Evolutionary conservation across 169 alveolate species (phyloP).

Genomic region (Prorocentrum cordatum): DNA sequence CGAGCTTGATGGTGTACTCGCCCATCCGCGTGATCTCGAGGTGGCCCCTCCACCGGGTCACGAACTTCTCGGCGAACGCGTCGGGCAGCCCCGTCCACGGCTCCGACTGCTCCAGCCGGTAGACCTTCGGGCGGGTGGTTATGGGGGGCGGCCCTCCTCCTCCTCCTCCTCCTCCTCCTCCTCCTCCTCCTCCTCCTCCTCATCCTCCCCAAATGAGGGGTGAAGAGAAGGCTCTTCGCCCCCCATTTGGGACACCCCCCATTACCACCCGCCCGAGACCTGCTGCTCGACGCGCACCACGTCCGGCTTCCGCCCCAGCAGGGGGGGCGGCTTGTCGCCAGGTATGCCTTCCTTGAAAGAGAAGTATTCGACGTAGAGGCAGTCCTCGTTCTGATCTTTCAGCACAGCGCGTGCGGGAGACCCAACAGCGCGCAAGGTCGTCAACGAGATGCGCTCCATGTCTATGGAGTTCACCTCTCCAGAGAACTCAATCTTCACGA

Average conservation of each 20-base stretch:
- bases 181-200: no score
- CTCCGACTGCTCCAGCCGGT: neutral
- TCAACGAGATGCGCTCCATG: conserved; percentile 72
- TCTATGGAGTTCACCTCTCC: conserved; percentile 54
- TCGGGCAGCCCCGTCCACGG: conserved; percentile 69
- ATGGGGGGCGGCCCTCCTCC: no score
- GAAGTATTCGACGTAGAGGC: conserved; percentile 70
- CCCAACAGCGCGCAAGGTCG: conserved; percentile 61
- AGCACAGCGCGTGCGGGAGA: conserved; percentile 49
- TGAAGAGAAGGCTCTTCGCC: neutral
- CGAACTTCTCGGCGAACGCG: conserved; percentile 8
- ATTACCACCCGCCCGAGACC: neutral
- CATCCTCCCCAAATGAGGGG: no score
- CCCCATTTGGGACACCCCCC: neutral
- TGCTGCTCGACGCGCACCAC: conserved; percentile 64
- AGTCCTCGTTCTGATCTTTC: conserved; percentile 14
- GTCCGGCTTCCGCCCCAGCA: conserved; percentile 70
- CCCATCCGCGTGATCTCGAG: conserved; percentile 70
- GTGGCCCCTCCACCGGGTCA: conserved; percentile 34
- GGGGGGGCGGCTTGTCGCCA: conserved; percentile 23
- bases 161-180: no score
- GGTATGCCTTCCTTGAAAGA: conserved; percentile 39
- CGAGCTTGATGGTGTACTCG: conserved; percentile 58
- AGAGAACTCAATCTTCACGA: conserved; percentile 46
- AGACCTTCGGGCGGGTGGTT: neutral